Evolutionary conservation across 768 basidiomycete species (phyloP), one percentile per base, ranked within the genome.

Genomic region (Tylopilus subfusipes): DNA sequence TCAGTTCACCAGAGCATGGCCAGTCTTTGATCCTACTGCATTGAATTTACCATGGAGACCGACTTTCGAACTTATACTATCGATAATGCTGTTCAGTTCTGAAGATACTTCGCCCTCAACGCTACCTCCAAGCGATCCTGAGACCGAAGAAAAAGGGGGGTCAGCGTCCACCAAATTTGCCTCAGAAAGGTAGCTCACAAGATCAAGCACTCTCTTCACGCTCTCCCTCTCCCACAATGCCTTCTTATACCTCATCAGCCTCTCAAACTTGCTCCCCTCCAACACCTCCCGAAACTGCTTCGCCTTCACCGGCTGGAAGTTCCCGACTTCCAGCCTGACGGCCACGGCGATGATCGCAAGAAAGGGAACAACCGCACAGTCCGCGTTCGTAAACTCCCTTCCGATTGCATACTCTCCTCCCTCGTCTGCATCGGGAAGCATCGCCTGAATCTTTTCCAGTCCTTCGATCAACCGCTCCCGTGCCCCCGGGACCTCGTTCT

Each of bases 311-410:
- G n/a, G 4, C n/a, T 18, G 3, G 38, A 13, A 4, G 16, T n/a
- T 68, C 0, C 83, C 82, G 30, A 82, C 1, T 9, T 83, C 81
- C 50, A 79, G 76, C 65, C 70, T 72, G 18, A 80, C 56, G 2
- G 14, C 0, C 0, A 80, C 49, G 25, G 78, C 73, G n/a, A 77
- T 52, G 6, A 81, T 68, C 5, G 75, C 80, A 11, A 86, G 60
- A 71, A 84, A 79, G 3, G 86, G 84, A 13, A 75, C 73, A 31
- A 83, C 66, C 2, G 80, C 79, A 22, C 80, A 78, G 61, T 87
- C 86, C 8, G 85, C 86, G 52, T 78, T 79, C 36, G 78, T 82
- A 64, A 76, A 88, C 46, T 76, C 71, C 22, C 71, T 63, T 4
- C 74, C 75, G 12, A 74, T 52, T 2, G 65, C 63, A 25, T 52